phyloP scores from a whole-genome alignment of 352 stramenopile species.

The Pythium apleroticum region DNA sequence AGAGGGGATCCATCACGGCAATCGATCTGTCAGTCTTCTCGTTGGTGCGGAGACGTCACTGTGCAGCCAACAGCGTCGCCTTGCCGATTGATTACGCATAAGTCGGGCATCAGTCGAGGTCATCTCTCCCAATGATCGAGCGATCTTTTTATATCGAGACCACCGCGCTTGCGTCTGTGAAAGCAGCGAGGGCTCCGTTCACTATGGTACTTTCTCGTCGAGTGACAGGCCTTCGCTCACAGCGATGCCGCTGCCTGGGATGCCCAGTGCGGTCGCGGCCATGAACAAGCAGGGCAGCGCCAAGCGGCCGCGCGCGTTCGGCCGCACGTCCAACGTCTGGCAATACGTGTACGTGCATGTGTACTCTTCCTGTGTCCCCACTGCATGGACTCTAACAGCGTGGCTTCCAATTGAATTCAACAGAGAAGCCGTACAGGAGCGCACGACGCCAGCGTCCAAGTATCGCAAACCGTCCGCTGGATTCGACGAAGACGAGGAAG shows the following conservation, averaged over 20 bases:
- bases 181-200: background rate
- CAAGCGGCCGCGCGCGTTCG: conserved; percentile 47
- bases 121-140: background rate
- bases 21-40: no score
- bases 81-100: background rate
- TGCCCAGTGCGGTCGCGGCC: background rate
- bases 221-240: background rate
- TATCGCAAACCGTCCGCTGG: conserved; percentile 8
- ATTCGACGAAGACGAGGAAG: conserved; percentile 12
- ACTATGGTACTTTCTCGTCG: background rate
- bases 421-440: conserved; percentile 44
- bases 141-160: conserved; percentile 6
- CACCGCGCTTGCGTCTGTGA: background rate
- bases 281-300: background rate
- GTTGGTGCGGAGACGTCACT: background rate
- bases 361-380: background rate
- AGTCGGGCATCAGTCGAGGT: background rate
- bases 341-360: conserved; percentile 46
- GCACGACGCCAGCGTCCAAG: conserved; percentile 28
- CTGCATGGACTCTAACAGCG: no score
- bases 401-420: background rate
- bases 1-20: background rate
- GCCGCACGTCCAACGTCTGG: conserved; percentile 70
- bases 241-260: background rate
- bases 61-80: background rate